Evolutionary conservation across 176 grass and related monocot species (phyloP).

Genomic region (Raddia distichophylla): DNA sequence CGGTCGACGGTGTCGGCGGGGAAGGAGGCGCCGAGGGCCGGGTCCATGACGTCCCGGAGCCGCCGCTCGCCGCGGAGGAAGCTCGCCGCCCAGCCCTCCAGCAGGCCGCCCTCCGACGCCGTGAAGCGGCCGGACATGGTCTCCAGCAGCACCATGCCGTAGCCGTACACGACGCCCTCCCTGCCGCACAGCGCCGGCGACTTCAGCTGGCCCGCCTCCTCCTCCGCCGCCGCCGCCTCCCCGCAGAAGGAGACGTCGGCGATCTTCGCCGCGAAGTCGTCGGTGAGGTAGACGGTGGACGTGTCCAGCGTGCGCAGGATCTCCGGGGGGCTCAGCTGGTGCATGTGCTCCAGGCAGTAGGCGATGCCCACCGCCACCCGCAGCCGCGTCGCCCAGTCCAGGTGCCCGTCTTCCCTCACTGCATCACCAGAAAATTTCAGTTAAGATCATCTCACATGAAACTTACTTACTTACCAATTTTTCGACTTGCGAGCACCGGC

Average conservation of each 20-base stretch:
- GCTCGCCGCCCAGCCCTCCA: slow-evolving; percentile 63
- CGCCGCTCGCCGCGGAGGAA: slow-evolving; percentile 52
- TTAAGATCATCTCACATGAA: too few relatives aligned
- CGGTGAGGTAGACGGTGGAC: slow-evolving; percentile 77
- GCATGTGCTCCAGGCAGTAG: slow-evolving; percentile 92
- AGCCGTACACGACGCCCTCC: slow-evolving; percentile 75
- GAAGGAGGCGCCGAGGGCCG: slow-evolving; percentile 44
- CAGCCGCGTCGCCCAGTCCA: slow-evolving; percentile 75
- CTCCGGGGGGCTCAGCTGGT: slow-evolving; percentile 71
- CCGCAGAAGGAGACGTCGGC: slow-evolving; percentile 75
- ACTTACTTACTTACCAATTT: too few relatives aligned
- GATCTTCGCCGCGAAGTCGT: slow-evolving; percentile 88
- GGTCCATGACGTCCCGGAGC: slow-evolving; percentile 66
- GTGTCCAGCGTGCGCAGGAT: slow-evolving; percentile 63
- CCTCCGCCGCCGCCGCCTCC: neutral
- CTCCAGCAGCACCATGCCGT: slow-evolving; percentile 86
- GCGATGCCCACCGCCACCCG: slow-evolving; percentile 74
- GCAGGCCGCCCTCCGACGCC: slow-evolving; percentile 53
- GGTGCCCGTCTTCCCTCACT: slow-evolving; percentile 75
- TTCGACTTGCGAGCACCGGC: too few relatives aligned
- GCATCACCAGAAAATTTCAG: neutral
- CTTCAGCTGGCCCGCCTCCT: too few relatives aligned
- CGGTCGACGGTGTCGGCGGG: slow-evolving; percentile 45
- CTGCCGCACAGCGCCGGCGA: neutral
- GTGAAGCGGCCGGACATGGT: slow-evolving; percentile 66